Conservation (phyloP, 192 early-diverging fungal genomes). For the Umbelopsis sp. region DNA sequence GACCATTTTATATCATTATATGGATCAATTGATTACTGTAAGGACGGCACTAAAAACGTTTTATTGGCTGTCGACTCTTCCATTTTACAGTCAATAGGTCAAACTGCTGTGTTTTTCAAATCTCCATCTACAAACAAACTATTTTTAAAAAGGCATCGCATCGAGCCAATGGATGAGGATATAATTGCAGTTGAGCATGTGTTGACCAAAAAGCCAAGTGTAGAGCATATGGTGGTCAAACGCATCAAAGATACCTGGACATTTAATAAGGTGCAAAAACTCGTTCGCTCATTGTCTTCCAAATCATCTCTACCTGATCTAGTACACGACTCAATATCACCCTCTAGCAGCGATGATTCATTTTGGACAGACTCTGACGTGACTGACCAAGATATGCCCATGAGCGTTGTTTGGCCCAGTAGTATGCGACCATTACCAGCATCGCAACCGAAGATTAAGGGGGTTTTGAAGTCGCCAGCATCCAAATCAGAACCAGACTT, state of each 20-base stretch:
- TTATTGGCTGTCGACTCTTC: too few relatives aligned
- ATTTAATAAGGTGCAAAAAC: not conserved
- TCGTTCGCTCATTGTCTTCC: not conserved
- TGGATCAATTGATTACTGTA: too few relatives aligned
- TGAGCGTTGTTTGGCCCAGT: too few relatives aligned
- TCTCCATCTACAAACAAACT: not conserved
- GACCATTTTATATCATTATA: too few relatives aligned
- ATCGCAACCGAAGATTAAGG: not conserved
- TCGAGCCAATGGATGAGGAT: too few relatives aligned
- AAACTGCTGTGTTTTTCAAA: not conserved
- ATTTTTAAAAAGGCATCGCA: too few relatives aligned
- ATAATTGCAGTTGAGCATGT: too few relatives aligned
- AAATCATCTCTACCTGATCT: constrained; percentile 2
- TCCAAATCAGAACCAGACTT: constrained; percentile 7
- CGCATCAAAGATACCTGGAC: not conserved
- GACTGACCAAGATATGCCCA: too few relatives aligned
- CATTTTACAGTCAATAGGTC: too few relatives aligned
- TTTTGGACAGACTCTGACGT: not conserved
- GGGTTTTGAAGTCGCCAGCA: not conserved
- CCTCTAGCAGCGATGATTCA: constrained; percentile 1
- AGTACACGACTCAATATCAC: not conserved
- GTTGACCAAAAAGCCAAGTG: not conserved
- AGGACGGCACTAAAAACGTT: too few relatives aligned
- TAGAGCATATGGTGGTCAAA: not conserved
- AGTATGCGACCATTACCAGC: not conserved